Percentiles rank a stretch among this genome's conserved stretches.
Evolutionary conservation across 495 filamentous ascomycete genomes (phyloP).

Genomic region (Xylaria sp.): DNA sequence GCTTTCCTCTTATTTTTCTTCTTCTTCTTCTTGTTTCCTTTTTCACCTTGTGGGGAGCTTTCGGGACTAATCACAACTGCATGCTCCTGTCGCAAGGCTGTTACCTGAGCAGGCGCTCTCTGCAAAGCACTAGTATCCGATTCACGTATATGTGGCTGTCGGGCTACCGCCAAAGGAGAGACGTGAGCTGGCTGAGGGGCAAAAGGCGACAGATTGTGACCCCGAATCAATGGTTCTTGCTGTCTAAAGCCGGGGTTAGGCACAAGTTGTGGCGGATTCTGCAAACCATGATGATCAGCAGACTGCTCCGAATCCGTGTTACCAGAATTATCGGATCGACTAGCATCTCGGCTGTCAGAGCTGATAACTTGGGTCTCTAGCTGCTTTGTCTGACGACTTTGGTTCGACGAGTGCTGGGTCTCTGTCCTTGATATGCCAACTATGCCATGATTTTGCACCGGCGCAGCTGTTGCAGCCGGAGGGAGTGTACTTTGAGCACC

Average conservation of each 20-base stretch:
- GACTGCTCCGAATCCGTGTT: slow-evolving; percentile 46
- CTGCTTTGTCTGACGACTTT: slow-evolving; percentile 29
- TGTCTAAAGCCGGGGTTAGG: slow-evolving; percentile 43
- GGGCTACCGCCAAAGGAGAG: slow-evolving; percentile 73
- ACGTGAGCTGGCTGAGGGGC: slow-evolving; percentile 85
- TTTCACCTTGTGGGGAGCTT: slow-evolving; percentile 55
- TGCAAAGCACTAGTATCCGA: slow-evolving; percentile 39
- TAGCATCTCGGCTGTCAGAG: slow-evolving; percentile 47
- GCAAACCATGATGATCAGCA: slow-evolving; percentile 45
- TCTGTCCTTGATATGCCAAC: slow-evolving; percentile 23
- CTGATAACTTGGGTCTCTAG: slow-evolving; percentile 39
- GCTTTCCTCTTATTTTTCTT: slow-evolving; percentile 61
- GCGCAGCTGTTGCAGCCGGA: slow-evolving; percentile 27
- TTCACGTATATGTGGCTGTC: slow-evolving; percentile 60
- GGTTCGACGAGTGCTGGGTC: not conserved
- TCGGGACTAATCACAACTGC: slow-evolving; percentile 56
- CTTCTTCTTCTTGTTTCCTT: slow-evolving; percentile 46
- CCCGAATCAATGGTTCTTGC: slow-evolving; percentile 48
- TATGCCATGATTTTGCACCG: slow-evolving; percentile 22
- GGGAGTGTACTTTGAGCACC: not conserved
- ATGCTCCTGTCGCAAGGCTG: slow-evolving; percentile 54
- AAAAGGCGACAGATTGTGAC: slow-evolving; percentile 68
- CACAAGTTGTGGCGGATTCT: slow-evolving; percentile 42
- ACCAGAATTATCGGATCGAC: slow-evolving; percentile 51
- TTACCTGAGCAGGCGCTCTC: slow-evolving; percentile 56